Evolutionary conservation across 2,329 filamentous ascomycete species (phyloP), one percentile per base, ranked within the genome.

Genomic region (Diaporthe ilicicola): DNA sequence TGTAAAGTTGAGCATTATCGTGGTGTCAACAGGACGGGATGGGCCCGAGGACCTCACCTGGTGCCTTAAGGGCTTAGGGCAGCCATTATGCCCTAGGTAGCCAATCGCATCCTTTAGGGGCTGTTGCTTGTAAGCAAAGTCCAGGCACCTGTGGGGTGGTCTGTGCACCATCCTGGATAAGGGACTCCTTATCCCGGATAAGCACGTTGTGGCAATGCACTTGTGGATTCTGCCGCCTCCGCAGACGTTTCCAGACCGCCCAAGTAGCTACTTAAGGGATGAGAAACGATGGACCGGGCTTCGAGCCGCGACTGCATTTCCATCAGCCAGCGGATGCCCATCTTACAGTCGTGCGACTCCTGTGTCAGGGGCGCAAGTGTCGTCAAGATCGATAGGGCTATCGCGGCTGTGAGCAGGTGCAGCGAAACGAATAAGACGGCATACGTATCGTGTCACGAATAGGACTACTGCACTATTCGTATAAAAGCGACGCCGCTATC

Each of bases 361-460:
- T 22, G 48, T 24, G 73, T 77, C 32, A 78, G 27, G 1, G 76
- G 74, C 8, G 75, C 69, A 17, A 75, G 37, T 4, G 66, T 75
- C 1, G 74, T 74, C 51, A 76, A 70, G 24, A 78, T 77, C 15
- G 74, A 75, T 1, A 78, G 55, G 0, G 77, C 73, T 0, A 78
- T 73, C 0, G 74, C 77, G 0, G 77, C 77, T 0, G 77, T 78
- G 19, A 78, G 73, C 0, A 78, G 67, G 37, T 77, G 77, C 19
- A 78, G 46, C 2, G 75, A 72, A 2, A 78, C 70, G 56, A 78
- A 78, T 1, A 72, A 69, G 1, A 75, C 62, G 6, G 77, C 76
- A 32, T 77, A 78, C 0, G 77, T 78, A 19, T 67, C 71, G n/a
- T n/a, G n/a, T n/a, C n/a, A n/a, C n/a, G n/a, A n/a, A n/a, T n/a